phyloP scores from a whole-genome alignment of 208 protist species.

The Acanthamoeba culbertsoni region DNA sequence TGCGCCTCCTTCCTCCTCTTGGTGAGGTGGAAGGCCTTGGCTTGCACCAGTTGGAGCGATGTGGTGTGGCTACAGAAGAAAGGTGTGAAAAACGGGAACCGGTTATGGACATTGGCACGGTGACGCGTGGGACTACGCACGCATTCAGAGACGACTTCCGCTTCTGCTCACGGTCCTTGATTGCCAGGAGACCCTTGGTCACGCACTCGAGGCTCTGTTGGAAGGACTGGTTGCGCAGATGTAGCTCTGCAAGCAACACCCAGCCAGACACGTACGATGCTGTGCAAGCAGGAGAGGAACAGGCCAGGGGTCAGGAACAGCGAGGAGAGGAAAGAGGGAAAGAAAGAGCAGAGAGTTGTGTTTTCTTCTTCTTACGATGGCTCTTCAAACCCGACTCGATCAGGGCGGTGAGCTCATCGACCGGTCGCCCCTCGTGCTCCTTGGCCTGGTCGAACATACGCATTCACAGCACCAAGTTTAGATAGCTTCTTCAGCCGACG shows the following conservation, averaged over 20 bases:
- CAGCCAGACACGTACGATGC: background rate
- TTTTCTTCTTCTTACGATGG: background rate
- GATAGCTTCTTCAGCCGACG: background rate
- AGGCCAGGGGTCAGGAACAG: background rate
- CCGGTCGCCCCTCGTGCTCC: background rate
- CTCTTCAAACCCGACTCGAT: background rate
- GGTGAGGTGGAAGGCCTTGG: conserved; percentile 2
- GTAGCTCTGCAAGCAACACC: conserved; percentile 3
- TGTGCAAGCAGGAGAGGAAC: background rate
- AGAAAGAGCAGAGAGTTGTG: no score
- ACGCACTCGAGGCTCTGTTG: background rate
- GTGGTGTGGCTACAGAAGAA: background rate
- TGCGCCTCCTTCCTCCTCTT: conserved; percentile 29
- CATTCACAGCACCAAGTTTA: background rate
- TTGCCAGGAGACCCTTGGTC: background rate
- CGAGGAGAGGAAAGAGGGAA: background rate
- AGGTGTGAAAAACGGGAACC: background rate
- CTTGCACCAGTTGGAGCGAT: background rate
- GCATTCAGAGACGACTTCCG: background rate
- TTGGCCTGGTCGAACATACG: background rate
- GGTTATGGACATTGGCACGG: background rate
- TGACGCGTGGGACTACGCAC: background rate
- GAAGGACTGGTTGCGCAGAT: background rate
- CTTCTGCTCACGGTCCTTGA: background rate
- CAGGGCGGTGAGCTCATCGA: background rate